These are phyloP conservation scores for Solanum medicagineum DNA, from an alignment of 257 asterid species.

Conservation along the genomic window DNA sequence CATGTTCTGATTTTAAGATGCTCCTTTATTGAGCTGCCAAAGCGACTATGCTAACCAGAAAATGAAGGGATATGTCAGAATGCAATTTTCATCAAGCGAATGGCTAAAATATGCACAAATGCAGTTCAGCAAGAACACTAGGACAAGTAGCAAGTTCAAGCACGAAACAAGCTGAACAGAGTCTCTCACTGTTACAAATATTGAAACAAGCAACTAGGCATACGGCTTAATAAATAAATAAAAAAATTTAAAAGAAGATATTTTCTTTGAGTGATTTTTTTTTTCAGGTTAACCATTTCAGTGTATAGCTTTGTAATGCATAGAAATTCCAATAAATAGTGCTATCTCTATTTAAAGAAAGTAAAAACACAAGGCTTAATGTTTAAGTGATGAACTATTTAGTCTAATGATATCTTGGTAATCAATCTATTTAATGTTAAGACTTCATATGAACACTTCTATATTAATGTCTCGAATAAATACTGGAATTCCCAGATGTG, in stretches of 20 bases:
- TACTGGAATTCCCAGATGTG: background rate
- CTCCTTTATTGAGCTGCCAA: background rate
- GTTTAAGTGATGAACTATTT: background rate
- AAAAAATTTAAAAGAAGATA: background rate
- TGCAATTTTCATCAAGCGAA: background rate
- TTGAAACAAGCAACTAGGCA: background rate
- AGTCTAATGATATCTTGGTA: background rate
- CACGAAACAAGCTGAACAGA: background rate
- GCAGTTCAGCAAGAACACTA: background rate
- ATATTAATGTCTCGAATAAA: background rate
- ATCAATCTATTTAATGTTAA: background rate
- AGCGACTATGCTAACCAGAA: background rate
- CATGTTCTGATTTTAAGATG: background rate
- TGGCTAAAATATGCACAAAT: background rate
- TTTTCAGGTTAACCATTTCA: background rate
- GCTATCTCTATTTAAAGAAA: background rate
- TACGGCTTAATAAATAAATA: background rate
- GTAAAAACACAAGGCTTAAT: background rate
- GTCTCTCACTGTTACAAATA: background rate
- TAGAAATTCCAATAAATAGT: background rate
- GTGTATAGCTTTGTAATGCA: background rate
- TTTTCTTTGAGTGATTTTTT: background rate
- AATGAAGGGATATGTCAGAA: background rate
- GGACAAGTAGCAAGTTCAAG: background rate
- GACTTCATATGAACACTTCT: background rate